Evolutionary conservation across 495 filamentous ascomycete species (phyloP), one percentile per base, ranked within the genome.

Genomic region (Thozetella sp.): DNA sequence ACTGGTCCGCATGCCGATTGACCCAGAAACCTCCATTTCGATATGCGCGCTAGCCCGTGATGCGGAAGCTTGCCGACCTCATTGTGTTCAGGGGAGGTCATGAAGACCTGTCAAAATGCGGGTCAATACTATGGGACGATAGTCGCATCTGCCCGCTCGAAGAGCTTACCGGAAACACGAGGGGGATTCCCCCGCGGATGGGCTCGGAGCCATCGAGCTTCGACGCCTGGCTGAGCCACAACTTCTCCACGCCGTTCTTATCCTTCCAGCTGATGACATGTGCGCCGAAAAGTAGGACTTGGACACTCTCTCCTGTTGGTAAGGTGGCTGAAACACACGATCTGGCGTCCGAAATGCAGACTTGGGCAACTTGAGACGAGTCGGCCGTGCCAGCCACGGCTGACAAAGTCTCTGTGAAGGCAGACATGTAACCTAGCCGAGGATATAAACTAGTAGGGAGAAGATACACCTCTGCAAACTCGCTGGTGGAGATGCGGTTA

Each of bases 111-210:
- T 15, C 46, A 22, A 1, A 40, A 78, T 85, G 64, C 80, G n/a
- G n/a, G n/a, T n/a, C n/a, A n/a, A n/a, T n/a, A n/a, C n/a, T n/a
- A n/a, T n/a, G n/a, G n/a, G n/a, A n/a, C n/a, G n/a, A n/a, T n/a
- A n/a, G n/a, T n/a, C n/a, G n/a, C n/a, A n/a, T n/a, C n/a, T n/a
- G n/a, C n/a, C n/a, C n/a, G n/a, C n/a, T n/a, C n/a, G n/a, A n/a
- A n/a, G n/a, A n/a, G n/a, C n/a, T n/a, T n/a, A 94, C 92, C 26
- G 93, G 93, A 71, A 97, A 97, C 3, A 97, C 93, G 25, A 97
- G 75, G 12, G 93, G 93, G 59, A 96, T 89, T 3, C 93, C 86
- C 22, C 87, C 87, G 60, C 87, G 67, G 25, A 89, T 85, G 55
- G 77, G 68, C 55, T 82, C 83, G 24, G 71, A 72, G 24, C 80